Evolutionary conservation across 495 filamentous ascomycete species (phyloP).

Genomic region (Baudoinia panamericana): DNA sequence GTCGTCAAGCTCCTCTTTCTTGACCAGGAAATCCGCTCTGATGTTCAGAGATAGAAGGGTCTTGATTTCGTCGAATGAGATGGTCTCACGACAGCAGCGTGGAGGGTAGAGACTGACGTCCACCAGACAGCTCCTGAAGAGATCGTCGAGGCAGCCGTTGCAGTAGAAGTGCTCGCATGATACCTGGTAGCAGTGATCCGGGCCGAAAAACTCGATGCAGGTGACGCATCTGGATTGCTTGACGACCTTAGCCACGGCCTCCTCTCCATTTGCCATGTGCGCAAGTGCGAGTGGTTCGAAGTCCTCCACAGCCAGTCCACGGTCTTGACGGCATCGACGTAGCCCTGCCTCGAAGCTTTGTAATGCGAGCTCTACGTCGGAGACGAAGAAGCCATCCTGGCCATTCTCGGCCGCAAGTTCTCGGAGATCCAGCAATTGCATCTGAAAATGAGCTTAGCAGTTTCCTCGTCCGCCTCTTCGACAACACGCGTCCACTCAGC

Average conservation of each 20-base stretch:
- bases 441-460: too few species aligned
- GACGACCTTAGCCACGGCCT: not conserved
- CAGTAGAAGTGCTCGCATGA: conserved; percentile 12
- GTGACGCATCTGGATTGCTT: not conserved
- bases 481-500: too few species aligned
- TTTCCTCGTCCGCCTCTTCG: too few species aligned
- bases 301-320: too few species aligned
- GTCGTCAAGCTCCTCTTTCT: conserved; percentile 23
- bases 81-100: conserved; percentile 15
- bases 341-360: too few species aligned
- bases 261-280: too few species aligned
- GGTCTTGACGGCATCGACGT: too few species aligned
- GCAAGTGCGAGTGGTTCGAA: too few species aligned
- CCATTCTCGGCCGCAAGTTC: too few species aligned
- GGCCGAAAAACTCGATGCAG: not conserved
- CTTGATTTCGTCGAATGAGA: conserved; percentile 5
- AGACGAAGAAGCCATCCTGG: too few species aligned
- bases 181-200: not conserved
- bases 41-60: not conserved
- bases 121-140: not conserved
- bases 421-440: too few species aligned
- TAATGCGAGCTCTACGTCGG: too few species aligned
- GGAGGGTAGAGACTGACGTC: conserved; percentile 17
- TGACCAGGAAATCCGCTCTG: conserved; percentile 12
- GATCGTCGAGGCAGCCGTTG: not conserved